Conservation (phyloP, 208 protist genomes). For the Tetramitus jugosus region DNA sequence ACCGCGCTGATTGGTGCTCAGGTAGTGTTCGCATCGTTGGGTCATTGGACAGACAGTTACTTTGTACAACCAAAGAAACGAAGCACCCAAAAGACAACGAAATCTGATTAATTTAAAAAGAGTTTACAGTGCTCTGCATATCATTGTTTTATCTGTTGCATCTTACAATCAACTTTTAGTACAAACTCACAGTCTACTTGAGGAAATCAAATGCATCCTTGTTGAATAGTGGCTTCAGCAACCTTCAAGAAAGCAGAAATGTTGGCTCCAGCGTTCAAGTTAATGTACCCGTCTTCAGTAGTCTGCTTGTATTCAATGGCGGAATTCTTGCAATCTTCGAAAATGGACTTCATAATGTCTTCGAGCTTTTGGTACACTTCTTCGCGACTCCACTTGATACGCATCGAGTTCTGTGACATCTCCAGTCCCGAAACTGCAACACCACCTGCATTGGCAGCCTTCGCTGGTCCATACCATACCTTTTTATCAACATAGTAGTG, state of each 20-base stretch:
- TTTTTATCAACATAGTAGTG: slow-evolving; percentile 37
- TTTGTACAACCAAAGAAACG: no score
- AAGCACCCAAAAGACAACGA: no score
- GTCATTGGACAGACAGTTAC: no score
- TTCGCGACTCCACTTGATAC: slow-evolving; percentile 65
- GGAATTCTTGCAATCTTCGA: slow-evolving; percentile 48
- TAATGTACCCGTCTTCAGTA: slow-evolving; percentile 45
- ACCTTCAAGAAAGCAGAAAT: slow-evolving; percentile 71
- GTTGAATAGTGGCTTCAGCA: slow-evolving; percentile 45
- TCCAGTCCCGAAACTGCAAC: slow-evolving; percentile 81
- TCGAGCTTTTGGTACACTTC: slow-evolving; percentile 71
- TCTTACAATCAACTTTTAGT: no score
- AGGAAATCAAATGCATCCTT: no score
- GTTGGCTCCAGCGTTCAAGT: slow-evolving; percentile 75
- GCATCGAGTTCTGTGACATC: slow-evolving; percentile 80
- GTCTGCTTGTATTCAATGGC: slow-evolving; percentile 32
- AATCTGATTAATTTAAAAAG: no score
- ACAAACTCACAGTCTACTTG: no score
- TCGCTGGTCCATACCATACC: slow-evolving; percentile 72
- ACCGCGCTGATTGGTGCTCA: no score
- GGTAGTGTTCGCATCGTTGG: no score
- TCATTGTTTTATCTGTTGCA: no score
- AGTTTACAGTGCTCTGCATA: no score
- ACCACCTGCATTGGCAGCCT: slow-evolving; percentile 83
- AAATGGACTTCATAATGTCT: slow-evolving; percentile 76